Evolutionary conservation across 805 yeast species (phyloP), one percentile per base, ranked within the genome.

Genomic region (Zygoascus biomembranicola): DNA sequence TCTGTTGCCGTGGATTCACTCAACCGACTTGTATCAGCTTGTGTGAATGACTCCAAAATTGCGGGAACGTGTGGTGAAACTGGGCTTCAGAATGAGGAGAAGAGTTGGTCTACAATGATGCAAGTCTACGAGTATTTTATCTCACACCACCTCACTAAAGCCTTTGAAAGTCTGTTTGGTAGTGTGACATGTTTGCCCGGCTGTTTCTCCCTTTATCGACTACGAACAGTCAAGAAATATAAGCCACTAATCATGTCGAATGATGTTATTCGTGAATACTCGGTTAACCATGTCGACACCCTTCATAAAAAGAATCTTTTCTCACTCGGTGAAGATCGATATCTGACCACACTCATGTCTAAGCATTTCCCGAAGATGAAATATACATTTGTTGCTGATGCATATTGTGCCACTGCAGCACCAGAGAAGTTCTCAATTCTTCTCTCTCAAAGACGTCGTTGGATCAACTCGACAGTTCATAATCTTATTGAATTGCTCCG

Each of bases 51-150:
- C 60, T 78, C 80, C n/a, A 58, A 63, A 57, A 71, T 80, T 57
- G 79, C 80, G 69, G 85, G 84, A 13, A 73, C 80, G 50, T 81
- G 85, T 66, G 85, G 85, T 18, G 84, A 80, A 61, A 80, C 85
- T 1, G 77, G 78, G 52, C 74, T 80, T 55, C 75, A 78, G 56
- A 80, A 80, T 63, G 82, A 81, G 61, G 68, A 72, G 47, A 70
- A 70, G 55, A 69, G 77, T 56, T 74, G 82, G 79, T 79, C 81
- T 23, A 80, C 85, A 0, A 76, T 78, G 64, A 77, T 80, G 55
- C 85, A 80, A 65, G 85, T 80, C 41, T 80, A 79, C 60, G 85
- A 80, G 61, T 80, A 80, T 63, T 80, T 79, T 63, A 80, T 80
- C 60, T 79, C 84, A 26, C 85, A 80, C 63, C 84, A 80, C 65